Evolutionary conservation across 345 rosid genomes (phyloP).

Genomic region (Dipteronia dyeriana): DNA sequence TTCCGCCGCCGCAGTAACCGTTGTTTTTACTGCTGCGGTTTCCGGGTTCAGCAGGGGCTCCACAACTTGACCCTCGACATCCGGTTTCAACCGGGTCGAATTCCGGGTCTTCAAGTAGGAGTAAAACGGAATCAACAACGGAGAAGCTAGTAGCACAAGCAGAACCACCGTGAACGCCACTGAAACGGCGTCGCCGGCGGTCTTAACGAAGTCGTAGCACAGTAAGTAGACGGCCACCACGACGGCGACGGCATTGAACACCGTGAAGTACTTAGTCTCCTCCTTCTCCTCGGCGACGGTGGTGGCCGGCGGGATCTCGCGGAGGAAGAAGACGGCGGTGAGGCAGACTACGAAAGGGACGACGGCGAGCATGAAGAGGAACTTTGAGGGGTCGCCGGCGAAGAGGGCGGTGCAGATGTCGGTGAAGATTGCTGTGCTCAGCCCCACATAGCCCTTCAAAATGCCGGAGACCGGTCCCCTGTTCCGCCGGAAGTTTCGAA

Average conservation of each 20-base stretch:
- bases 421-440: constrained; percentile 94
- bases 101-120: constrained; percentile 40
- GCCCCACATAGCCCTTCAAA: constrained; percentile 84
- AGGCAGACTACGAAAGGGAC: constrained; percentile 81
- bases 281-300: constrained; percentile 52
- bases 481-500: constrained; percentile 81
- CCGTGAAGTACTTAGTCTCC: constrained; percentile 62
- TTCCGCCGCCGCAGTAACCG: constrained; percentile 6
- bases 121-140: constrained; percentile 59
- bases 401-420: constrained; percentile 83
- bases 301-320: constrained; percentile 60
- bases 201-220: constrained; percentile 58
- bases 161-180: constrained; percentile 48
- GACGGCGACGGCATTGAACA: constrained; percentile 66
- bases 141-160: constrained; percentile 60
- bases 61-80: constrained; percentile 38
- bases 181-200: constrained; percentile 38
- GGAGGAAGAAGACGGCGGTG: constrained; percentile 78
- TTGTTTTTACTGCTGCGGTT: constrained; percentile 12
- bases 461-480: constrained; percentile 94
- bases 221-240: constrained; percentile 73
- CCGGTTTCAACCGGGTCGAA: constrained; percentile 23
- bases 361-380: constrained; percentile 68
- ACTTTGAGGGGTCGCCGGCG: constrained; percentile 56
- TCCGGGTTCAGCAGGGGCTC: constrained; percentile 56